Base-by-base conservation (phyloP, 2,329 filamentous ascomycete species). In the Macrophomina tecta region DNA sequence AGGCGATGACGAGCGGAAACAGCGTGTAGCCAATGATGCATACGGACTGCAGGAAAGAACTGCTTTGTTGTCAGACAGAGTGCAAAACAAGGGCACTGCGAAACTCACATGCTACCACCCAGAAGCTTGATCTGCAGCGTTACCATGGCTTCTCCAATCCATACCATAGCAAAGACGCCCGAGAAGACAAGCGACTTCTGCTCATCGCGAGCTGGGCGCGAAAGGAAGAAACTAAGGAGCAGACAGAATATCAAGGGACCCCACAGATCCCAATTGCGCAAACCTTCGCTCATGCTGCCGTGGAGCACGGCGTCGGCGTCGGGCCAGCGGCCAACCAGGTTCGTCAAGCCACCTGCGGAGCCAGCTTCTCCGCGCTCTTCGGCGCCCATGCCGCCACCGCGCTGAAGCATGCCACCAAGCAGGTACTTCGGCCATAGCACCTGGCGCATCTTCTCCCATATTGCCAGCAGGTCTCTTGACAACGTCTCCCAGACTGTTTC, bases 21-120 rank as follows among this genome's bases (percentile, higher is more conserved):
- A 99, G 87, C 1, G 95, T 99, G 80, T 99, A 99, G 53, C 95
- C 95, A 77, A 99, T 99, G 73, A 99, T 96, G 79, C 94, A 98
- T 72, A 99, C 88, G 67, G 93, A 97, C 80, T 99, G 95, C 75
- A 97, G 95, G 79, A 99, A 99, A 18, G 95, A 97, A 74, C 94
- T 98, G 76, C 61, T 5, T 5, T n/a, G 18, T 32, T 48, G 60
- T 67, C 18, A 67, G 66, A 12, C 18, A 30, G 23, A 14, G 65
- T n/a, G 18, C 42, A 30, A 18, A 38, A 23, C n/a, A 28, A 62
- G 6, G 7, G 23, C 32, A 78, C 81, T 70, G 79, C 74, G 68
- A n/a, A 30, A 87, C 93, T 81, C 83, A 98, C 94, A 99, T 97
- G 82, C 95, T 97, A 53, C 95, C 95, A 68, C 95, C 95, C 68